Evolutionary conservation across 108 stramenopile species (phyloP), one percentile per base, ranked within the genome.

Genomic region (Cyclotella atomus): DNA sequence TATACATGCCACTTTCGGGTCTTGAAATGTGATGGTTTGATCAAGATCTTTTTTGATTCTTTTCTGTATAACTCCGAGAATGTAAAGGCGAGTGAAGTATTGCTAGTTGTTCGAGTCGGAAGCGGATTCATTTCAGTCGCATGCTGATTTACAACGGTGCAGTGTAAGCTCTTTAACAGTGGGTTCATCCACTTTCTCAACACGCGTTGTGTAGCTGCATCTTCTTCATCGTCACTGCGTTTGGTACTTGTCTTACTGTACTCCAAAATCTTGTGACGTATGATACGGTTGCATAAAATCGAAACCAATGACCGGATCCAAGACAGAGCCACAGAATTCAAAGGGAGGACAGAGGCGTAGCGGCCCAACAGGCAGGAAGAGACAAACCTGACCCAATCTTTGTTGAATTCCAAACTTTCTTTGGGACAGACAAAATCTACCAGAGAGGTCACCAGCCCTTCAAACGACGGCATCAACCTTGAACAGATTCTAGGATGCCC

Each of bases 1-100:
- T 79, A 79, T n/a, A 79, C 66, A 55, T 44, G 36, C 69, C 77
- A 78, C 49, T 36, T 78, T 52, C 78, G 67, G 20, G 78, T 68
- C 66, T 72, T 79, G 5, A 43, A 15, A 16, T 36, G 71, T 25
- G 70, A 68, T 43, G 78, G 66, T 45, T 79, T 79, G 28, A 20
- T 67, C 17, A 72, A 46, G 54, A 72, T 59, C 15, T 61, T 66
- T 10, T 46, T 53, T 19, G 66, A 66, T 34, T 79, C 78, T 72
- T 79, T 55, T 36, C 68, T 79, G 59, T 65, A 71, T 32, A 79
- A 50, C 30, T 71, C 59, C 16, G 63, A 46, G 30, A 73, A 80
- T 45, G 67, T 36, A 49, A 59, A 73, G 16, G 72, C 71, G 47
- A 80, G 50, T 43, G 65, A 27, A 33, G 63, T 54, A 2, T 38